Conservation (phyloP, 139 green algal genomes). For the Eudorina sp. region DNA sequence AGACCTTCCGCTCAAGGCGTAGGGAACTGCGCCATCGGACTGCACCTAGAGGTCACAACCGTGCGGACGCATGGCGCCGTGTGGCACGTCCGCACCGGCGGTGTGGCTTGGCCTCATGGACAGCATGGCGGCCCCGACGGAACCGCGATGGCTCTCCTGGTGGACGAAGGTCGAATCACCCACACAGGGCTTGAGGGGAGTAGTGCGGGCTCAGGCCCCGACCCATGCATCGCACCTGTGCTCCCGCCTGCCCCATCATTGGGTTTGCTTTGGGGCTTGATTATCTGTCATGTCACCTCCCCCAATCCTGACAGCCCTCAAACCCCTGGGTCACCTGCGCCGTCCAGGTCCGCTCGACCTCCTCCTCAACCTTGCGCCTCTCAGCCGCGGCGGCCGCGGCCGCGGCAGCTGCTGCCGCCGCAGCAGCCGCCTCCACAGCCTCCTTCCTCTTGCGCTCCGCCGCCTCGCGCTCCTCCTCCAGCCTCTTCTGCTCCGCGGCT, state of each 20-base stretch:
- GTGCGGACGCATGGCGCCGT: too few relatives aligned
- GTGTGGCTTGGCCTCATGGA: too few relatives aligned
- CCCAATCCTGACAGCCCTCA: too few relatives aligned
- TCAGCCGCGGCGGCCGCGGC: not conserved
- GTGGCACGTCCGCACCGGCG: too few relatives aligned
- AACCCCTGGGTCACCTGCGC: not conserved
- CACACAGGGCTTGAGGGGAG: not conserved
- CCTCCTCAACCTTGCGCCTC: not conserved
- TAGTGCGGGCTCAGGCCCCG: too few relatives aligned
- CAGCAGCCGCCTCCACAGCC: not conserved
- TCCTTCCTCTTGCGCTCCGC: not conserved
- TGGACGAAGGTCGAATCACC: not conserved
- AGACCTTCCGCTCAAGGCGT: too few relatives aligned
- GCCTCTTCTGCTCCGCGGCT: not conserved
- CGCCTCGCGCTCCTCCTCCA: not conserved
- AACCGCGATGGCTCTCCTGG: not conserved
- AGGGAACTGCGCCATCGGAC: too few relatives aligned
- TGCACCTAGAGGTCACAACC: too few relatives aligned
- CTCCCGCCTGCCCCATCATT: not conserved
- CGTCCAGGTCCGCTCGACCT: not conserved
- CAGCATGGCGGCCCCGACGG: too few relatives aligned
- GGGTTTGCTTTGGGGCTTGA: not conserved
- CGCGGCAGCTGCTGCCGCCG: too few relatives aligned
- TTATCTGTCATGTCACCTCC: not conserved
- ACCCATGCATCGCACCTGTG: not conserved